Evolutionary conservation across 352 stramenopile species (phyloP).

Genomic region (Poterioochromonas sp.): DNA sequence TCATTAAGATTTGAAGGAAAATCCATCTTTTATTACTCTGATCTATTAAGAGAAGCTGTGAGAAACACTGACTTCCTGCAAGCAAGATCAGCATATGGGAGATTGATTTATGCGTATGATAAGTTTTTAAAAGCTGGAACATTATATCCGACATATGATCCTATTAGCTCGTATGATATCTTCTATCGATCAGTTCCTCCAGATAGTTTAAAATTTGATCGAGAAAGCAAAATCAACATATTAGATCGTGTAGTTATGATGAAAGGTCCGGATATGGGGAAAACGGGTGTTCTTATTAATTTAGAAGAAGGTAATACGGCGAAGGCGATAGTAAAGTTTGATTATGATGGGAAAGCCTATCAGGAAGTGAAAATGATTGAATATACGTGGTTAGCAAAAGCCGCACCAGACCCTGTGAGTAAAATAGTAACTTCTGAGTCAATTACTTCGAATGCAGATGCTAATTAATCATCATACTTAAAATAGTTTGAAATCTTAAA

Average conservation of each 20-base stretch:
- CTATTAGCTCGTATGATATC: constrained; percentile 8
- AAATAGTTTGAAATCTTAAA: no score
- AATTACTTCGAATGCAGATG: no score
- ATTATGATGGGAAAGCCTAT: constrained; percentile 11
- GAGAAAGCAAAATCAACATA: neutral
- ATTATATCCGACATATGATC: constrained; percentile 26
- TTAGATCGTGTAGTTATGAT: constrained; percentile 1
- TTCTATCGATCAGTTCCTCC: neutral
- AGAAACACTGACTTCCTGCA: neutral
- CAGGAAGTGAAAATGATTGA: constrained; percentile 20
- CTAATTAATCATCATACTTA: no score
- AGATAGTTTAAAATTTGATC: constrained; percentile 1
- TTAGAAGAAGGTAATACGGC: neutral
- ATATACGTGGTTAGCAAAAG: neutral
- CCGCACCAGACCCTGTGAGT: neutral
- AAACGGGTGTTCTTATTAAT: constrained; percentile 16
- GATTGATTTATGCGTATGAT: constrained; percentile 18
- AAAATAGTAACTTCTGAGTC: no score
- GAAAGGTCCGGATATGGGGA: constrained; percentile 27
- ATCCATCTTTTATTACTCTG: constrained; percentile 20
- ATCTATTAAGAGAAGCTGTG: constrained; percentile 29
- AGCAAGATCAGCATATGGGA: neutral
- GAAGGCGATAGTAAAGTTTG: constrained; percentile 23
- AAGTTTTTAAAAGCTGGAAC: constrained; percentile 32
- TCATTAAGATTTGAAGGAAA: constrained; percentile 29